phyloP scores from a whole-genome alignment of 768 basidiomycete species.

The Ephemerocybe angulata region DNA sequence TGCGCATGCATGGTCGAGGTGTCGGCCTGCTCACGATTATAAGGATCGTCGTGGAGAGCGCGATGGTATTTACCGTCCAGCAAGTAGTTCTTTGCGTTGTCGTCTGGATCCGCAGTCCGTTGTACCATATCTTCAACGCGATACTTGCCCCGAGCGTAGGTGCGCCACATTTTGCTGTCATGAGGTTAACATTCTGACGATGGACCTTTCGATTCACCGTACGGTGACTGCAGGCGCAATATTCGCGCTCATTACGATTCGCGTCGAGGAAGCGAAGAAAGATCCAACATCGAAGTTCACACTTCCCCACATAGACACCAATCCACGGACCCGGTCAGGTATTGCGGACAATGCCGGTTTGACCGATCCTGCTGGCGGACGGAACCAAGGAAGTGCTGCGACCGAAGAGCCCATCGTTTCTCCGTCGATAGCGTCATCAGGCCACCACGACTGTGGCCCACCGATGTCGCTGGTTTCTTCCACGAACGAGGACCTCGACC shows the following conservation, averaged over 20 bases:
- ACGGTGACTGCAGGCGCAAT: not conserved
- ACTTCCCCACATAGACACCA: no score
- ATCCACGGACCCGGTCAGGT: no score
- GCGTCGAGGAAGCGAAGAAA: not conserved
- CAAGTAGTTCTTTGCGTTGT: not conserved
- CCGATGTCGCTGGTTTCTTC: no score
- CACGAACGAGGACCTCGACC: no score
- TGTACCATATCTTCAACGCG: not conserved
- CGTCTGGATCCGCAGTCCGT: not conserved
- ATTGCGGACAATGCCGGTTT: no score
- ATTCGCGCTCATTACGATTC: not conserved
- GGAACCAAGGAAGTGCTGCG: no score
- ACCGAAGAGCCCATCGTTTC: no score
- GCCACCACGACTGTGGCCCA: no score
- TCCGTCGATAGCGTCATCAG: no score
- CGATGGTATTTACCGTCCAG: conserved; percentile 2
- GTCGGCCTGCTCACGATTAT: not conserved
- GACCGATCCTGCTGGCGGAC: no score
- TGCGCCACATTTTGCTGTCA: not conserved
- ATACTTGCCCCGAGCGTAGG: not conserved
- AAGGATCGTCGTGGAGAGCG: not conserved
- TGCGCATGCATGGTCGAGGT: not conserved
- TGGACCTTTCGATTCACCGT: no score
- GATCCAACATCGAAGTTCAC: no score
- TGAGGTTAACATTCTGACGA: not conserved